Evolutionary conservation across 805 yeast species (phyloP).

Genomic region (Vanderwaltozyma verrucispora): DNA sequence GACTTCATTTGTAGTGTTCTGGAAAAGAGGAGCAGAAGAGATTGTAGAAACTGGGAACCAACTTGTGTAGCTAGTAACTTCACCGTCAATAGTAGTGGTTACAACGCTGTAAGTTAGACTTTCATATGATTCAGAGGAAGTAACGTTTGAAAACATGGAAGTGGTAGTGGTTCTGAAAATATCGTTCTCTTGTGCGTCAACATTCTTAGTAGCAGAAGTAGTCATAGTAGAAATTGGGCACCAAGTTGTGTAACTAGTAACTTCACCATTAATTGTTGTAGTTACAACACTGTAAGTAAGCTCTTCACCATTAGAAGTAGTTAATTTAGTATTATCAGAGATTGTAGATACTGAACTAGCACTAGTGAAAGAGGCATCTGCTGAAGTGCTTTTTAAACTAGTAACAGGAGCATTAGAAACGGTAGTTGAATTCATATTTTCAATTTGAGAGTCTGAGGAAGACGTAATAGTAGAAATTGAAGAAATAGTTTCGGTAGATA

Average conservation of each 20-base stretch:
- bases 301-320: not conserved
- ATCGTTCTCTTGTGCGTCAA: not conserved
- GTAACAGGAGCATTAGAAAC: no score
- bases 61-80: conserved; percentile 3
- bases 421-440: not conserved
- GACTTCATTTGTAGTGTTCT: not conserved
- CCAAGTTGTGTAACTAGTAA: conserved; percentile 1
- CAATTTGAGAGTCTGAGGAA: not conserved
- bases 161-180: not conserved
- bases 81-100: conserved; percentile 2
- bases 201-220: conserved; percentile 1
- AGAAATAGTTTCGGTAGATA: no score
- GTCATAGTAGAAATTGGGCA: not conserved
- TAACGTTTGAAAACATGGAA: not conserved
- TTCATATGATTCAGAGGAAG: not conserved
- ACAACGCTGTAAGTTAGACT: conserved; percentile 1
- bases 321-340: no score
- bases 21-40: not conserved
- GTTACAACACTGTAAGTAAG: conserved; percentile 1
- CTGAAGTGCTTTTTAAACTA: no score
- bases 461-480: not conserved
- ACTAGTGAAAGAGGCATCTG: no score
- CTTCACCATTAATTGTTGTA: not conserved
- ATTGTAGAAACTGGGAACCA: conserved; percentile 4
- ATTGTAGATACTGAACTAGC: no score